Percentiles rank a stretch among this genome's conserved stretches.
Evolutionary conservation across 805 yeast species (phyloP).

Genomic region (Debaryomyces hansenii): DNA sequence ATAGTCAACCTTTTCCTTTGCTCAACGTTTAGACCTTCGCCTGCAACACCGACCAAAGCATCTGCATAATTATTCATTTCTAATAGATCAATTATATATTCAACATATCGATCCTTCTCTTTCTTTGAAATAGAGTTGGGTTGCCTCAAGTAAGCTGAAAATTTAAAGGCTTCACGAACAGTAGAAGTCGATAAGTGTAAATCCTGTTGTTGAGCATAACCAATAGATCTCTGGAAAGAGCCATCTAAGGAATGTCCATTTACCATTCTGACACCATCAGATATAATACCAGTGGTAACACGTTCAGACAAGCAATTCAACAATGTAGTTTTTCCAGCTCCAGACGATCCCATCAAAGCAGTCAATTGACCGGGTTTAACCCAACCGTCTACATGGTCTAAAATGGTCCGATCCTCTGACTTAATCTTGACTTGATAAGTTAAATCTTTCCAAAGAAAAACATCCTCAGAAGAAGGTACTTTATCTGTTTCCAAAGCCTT

Average conservation of each 20-base stretch:
- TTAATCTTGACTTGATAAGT: conserved; percentile 54
- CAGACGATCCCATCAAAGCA: conserved; percentile 62
- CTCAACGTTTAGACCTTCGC: conserved; percentile 36
- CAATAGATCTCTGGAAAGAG: conserved; percentile 34
- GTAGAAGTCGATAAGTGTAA: conserved; percentile 31
- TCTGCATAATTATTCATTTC: conserved; percentile 28
- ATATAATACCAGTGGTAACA: conserved; percentile 21
- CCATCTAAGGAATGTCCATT: conserved; percentile 24
- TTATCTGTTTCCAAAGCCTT: conserved; percentile 23
- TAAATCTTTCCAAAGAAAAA: conserved; percentile 78
- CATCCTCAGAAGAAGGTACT: conserved; percentile 28
- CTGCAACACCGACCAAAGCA: conserved; percentile 34
- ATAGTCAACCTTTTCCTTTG: conserved; percentile 35
- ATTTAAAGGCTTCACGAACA: conserved; percentile 27
- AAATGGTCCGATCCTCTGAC: conserved; percentile 51
- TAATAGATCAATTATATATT: conserved; percentile 23
- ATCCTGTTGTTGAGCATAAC: conserved; percentile 36
- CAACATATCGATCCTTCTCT: conserved; percentile 26
- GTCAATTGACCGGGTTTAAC: conserved; percentile 82
- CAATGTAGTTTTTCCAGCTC: conserved; percentile 47
- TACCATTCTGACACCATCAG: conserved; percentile 35
- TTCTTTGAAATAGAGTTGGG: conserved; percentile 16
- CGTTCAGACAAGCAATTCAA: conserved; percentile 37
- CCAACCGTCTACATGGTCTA: conserved; percentile 75
- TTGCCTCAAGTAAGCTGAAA: conserved; percentile 27